A percentile compares a stretch with the other conserved stretches of the same genome.
Evolutionary conservation across 371 early-diverging fungal genomes (phyloP).

Genomic region (Circinella umbellata): DNA sequence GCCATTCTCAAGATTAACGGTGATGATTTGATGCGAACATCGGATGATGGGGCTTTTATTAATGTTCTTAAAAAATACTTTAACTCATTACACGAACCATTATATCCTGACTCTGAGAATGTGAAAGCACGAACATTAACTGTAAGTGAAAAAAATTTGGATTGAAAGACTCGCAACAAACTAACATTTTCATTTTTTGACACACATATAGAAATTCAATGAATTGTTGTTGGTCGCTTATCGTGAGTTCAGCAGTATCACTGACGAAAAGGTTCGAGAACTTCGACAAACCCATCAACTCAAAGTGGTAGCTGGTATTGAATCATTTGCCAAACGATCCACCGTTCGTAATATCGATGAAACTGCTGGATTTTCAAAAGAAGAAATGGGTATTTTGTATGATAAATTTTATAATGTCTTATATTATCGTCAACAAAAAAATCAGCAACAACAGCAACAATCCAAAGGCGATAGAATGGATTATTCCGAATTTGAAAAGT

Average conservation of each 20-base stretch:
- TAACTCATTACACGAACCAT: conserved; percentile 66
- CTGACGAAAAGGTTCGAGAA: conserved; percentile 78
- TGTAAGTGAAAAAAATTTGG: conserved; percentile 24
- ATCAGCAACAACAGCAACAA: conserved; percentile 37
- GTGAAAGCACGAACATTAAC: conserved; percentile 61
- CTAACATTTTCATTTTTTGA: no score
- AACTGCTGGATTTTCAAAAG: conserved; percentile 79
- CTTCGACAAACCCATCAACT: conserved; percentile 87
- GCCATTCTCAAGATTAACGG: conserved; percentile 94
- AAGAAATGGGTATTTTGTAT: conserved; percentile 87
- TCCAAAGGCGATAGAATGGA: conserved; percentile 36
- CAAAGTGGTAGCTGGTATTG: conserved; percentile 92
- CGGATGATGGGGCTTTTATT: conserved; percentile 94
- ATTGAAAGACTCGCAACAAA: no score
- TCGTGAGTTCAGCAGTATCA: conserved; percentile 88
- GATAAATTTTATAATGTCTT: conserved; percentile 87
- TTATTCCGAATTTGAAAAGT: conserved; percentile 35
- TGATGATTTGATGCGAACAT: conserved; percentile 78
- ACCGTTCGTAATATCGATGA: conserved; percentile 81
- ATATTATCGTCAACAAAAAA: conserved; percentile 66
- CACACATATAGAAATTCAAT: conserved; percentile 71
- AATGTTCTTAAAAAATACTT: conserved; percentile 80
- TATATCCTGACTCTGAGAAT: conserved; percentile 57
- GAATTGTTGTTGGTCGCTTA: conserved; percentile 90
- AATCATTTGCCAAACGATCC: conserved; percentile 90